Evolutionary conservation across 768 basidiomycete species (phyloP).

Genomic region (Tylopilus plumbeoviolaceoides): DNA sequence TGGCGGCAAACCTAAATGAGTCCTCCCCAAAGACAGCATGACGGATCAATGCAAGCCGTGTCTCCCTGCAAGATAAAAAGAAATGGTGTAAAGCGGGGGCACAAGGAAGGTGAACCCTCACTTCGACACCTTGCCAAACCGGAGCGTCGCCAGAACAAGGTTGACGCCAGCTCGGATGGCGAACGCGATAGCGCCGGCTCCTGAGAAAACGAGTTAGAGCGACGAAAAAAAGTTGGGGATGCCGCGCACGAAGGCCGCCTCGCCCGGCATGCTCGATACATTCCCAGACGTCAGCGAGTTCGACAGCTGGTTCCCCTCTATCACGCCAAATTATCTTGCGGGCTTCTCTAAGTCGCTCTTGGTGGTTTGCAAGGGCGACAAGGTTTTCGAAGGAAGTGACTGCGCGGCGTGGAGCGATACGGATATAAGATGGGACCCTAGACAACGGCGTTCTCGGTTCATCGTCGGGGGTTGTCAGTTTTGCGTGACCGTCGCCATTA

Average conservation of each 20-base stretch:
- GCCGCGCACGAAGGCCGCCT: slow-evolving; percentile 66
- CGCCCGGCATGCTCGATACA: slow-evolving; percentile 67
- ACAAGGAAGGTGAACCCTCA: slow-evolving; percentile 30
- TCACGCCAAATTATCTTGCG: slow-evolving; percentile 82
- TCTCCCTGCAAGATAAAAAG: slow-evolving; percentile 41
- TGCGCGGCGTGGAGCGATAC: slow-evolving; percentile 50
- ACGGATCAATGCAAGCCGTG: slow-evolving; percentile 62
- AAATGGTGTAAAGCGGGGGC: not conserved
- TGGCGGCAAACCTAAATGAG: slow-evolving; percentile 78
- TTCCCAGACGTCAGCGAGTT: slow-evolving; percentile 57
- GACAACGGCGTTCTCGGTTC: slow-evolving; percentile 6
- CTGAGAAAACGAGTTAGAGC: slow-evolving; percentile 35
- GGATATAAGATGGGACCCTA: slow-evolving; percentile 38
- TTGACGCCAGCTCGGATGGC: slow-evolving; percentile 82
- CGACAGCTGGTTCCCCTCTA: slow-evolving; percentile 68
- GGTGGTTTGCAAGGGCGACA: slow-evolving; percentile 79
- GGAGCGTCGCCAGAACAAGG: slow-evolving; percentile 70
- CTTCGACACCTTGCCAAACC: slow-evolving; percentile 65
- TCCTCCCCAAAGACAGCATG: slow-evolving; percentile 84
- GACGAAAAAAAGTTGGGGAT: not conserved
- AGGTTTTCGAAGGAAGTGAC: slow-evolving; percentile 82
- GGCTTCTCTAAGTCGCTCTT: slow-evolving; percentile 68
- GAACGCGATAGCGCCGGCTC: slow-evolving; percentile 78
- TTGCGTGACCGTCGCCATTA: slow-evolving; percentile 4
- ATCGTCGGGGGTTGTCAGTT: not conserved